Evolutionary conservation across 805 yeast species (phyloP).

Genomic region (Candida multigemmis): DNA sequence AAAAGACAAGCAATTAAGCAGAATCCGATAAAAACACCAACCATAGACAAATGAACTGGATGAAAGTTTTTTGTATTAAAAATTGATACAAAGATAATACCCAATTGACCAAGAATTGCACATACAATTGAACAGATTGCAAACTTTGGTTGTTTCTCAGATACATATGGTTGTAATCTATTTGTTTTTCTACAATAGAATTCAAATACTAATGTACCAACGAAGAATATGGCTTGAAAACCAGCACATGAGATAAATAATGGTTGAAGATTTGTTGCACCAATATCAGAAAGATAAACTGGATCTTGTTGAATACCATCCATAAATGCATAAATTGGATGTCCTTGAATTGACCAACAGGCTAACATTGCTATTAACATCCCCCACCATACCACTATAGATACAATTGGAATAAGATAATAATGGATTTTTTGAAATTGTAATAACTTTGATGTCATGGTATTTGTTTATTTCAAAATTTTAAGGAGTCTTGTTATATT

Average conservation of each 20-base stretch:
- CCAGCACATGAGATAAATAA: slow-evolving; percentile 73
- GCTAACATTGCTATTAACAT: slow-evolving; percentile 75
- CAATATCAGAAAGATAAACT: slow-evolving; percentile 78
- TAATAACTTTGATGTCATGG: too few species aligned
- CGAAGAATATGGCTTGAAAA: slow-evolving; percentile 68
- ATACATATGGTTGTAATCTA: slow-evolving; percentile 45
- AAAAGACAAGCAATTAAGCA: slow-evolving; percentile 42
- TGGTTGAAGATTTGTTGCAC: slow-evolving; percentile 81
- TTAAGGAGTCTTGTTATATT: too few species aligned
- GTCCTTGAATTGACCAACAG: slow-evolving; percentile 77
- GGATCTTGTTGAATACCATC: slow-evolving; percentile 30
- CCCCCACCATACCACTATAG: slow-evolving; percentile 77
- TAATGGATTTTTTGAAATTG: slow-evolving; percentile 38
- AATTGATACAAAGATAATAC: slow-evolving; percentile 65
- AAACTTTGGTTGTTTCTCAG: slow-evolving; percentile 30
- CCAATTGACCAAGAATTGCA: slow-evolving; percentile 58
- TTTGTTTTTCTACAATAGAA: slow-evolving; percentile 48
- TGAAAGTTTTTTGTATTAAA: slow-evolving; percentile 56
- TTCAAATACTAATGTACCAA: slow-evolving; percentile 56
- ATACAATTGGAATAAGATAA: slow-evolving; percentile 55
- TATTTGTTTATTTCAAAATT: too few species aligned
- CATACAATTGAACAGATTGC: slow-evolving; percentile 33
- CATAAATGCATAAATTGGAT: slow-evolving; percentile 58
- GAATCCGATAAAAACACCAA: slow-evolving; percentile 62
- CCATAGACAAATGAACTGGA: slow-evolving; percentile 58